These are phyloP conservation scores for Bipolaris bicolor DNA, from an alignment of 2,329 filamentous ascomycete species.

Conservation along the genomic window DNA sequence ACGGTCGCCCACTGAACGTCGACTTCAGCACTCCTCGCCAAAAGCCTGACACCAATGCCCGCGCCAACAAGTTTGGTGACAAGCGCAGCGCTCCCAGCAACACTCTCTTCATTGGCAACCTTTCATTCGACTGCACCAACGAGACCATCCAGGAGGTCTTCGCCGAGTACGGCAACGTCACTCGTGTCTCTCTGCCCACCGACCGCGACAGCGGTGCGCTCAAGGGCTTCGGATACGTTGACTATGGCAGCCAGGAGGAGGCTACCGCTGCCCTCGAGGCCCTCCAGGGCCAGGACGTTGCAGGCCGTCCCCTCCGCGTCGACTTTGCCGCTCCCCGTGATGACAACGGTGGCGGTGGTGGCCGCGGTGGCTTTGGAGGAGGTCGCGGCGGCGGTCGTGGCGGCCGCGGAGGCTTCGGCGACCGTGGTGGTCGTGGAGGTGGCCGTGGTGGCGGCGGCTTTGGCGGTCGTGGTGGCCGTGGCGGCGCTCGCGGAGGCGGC, in stretches of 20 bases:
- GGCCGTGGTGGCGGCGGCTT: conserved; percentile 57
- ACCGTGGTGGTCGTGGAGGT: conserved; percentile 47
- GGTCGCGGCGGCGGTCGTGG: conserved; percentile 54
- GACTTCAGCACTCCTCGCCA: conserved; percentile 76
- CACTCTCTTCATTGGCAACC: conserved; percentile 90
- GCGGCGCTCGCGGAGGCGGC: conserved; percentile 58
- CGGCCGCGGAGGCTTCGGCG: conserved; percentile 58
- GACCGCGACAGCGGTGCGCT: conserved; percentile 82
- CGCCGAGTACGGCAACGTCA: conserved; percentile 70
- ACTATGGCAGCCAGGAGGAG: conserved; percentile 81
- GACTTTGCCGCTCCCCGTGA: conserved; percentile 77
- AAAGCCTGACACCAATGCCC: conserved; percentile 57
- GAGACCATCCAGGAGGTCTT: conserved; percentile 77
- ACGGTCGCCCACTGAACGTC: conserved; percentile 76
- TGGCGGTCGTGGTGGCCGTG: conserved; percentile 57
- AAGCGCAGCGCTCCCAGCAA: conserved; percentile 78
- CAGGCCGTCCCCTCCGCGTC: conserved; percentile 76
- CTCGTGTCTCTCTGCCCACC: conserved; percentile 85
- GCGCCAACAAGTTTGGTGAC: conserved; percentile 77
- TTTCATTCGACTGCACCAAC: conserved; percentile 83
- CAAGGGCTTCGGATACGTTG: conserved; percentile 94
- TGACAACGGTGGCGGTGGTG: conserved; percentile 63
- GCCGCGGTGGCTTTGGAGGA: conserved; percentile 55
- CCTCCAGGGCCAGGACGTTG: conserved; percentile 74
- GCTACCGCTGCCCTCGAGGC: conserved; percentile 75